Percentiles rank a stretch among this genome's conserved stretches.
Evolutionary conservation across 129 eudicot species (phyloP).

Genomic region (Tagetes patula): DNA sequence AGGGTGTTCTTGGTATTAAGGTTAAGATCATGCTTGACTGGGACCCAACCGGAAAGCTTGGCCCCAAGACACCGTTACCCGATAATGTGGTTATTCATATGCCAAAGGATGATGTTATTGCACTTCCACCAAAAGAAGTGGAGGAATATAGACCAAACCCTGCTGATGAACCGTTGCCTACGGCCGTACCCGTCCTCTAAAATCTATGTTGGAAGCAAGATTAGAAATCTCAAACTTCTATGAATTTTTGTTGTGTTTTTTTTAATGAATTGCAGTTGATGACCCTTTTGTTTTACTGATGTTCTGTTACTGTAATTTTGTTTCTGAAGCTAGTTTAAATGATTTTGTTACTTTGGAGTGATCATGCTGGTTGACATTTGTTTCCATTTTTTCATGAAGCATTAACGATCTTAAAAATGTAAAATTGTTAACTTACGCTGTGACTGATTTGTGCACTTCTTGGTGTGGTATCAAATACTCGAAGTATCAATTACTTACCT

Average conservation of each 20-base stretch:
- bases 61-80: slow-evolving; percentile 63
- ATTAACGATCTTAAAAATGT: not conserved
- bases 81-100: slow-evolving; percentile 50
- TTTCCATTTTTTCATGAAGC: not conserved
- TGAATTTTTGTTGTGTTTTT: slow-evolving; percentile 7
- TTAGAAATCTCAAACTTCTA: slow-evolving; percentile 1
- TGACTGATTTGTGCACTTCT: no score
- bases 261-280: not conserved
- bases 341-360: not conserved
- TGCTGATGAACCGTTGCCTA: slow-evolving; percentile 39
- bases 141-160: slow-evolving; percentile 37
- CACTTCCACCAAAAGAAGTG: slow-evolving; percentile 35
- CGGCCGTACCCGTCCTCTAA: slow-evolving; percentile 14
- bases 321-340: not conserved
- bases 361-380: not conserved
- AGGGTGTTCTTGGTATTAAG: slow-evolving; percentile 75
- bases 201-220: not conserved
- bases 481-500: no score
- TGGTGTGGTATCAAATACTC: no score
- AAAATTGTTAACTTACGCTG: no score
- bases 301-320: not conserved
- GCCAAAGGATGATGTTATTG: slow-evolving; percentile 46
- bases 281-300: not conserved
- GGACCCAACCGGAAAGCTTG: slow-evolving; percentile 66
- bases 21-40: slow-evolving; percentile 66